Evolutionary conservation across 192 early-diverging fungal genomes (phyloP).

Genomic region (Dimargaris cristalligena): DNA sequence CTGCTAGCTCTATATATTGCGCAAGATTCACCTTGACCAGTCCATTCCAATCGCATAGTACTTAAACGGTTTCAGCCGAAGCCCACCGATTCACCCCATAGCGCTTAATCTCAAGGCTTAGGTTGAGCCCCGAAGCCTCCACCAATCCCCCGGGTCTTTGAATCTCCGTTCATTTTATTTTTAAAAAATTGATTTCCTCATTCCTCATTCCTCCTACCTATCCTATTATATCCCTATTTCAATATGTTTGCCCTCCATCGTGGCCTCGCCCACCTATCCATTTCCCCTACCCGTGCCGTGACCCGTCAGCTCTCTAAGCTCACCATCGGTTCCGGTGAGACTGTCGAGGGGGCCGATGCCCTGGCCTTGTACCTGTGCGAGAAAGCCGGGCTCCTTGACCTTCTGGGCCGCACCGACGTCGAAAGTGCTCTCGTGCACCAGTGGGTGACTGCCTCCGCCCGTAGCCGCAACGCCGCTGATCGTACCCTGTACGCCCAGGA

Average conservation of each 20-base stretch:
- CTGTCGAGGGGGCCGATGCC: background rate
- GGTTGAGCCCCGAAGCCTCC: background rate
- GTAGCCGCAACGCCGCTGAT: background rate
- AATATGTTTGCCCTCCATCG: background rate
- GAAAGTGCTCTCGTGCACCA: conserved; percentile 8
- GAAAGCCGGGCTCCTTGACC: background rate
- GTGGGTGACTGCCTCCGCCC: background rate
- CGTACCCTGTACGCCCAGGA: conserved; percentile 15
- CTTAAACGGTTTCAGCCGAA: no score
- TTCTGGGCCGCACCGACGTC: background rate
- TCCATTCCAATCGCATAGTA: no score
- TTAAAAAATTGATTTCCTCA: background rate
- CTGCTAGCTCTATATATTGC: no score
- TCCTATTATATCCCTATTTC: background rate
- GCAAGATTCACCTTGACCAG: no score
- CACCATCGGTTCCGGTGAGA: background rate
- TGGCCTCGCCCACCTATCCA: background rate
- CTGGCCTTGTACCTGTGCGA: conserved; percentile 3
- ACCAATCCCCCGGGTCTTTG: background rate
- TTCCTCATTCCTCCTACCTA: background rate
- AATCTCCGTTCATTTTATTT: background rate
- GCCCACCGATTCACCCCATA: no score
- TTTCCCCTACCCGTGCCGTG: background rate
- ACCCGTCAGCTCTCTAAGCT: background rate
- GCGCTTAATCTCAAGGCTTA: no score